Evolutionary conservation across 805 yeast genomes (phyloP).

Genomic region (Dipodascus albidus): DNA sequence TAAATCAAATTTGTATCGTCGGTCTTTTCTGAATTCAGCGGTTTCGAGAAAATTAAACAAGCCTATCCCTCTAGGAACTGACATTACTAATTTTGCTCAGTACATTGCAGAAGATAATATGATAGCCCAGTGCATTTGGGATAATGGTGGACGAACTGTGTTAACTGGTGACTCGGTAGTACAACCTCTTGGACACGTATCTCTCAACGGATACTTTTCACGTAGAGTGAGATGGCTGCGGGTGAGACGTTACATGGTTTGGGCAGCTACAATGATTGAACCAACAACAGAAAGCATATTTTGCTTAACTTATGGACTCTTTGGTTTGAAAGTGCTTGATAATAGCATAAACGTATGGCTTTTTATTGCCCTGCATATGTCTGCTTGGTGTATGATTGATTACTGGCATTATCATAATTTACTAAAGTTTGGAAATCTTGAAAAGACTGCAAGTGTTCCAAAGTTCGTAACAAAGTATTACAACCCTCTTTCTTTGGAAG

Average conservation of each 20-base stretch:
- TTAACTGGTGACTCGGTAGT: constrained; percentile 68
- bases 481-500: constrained; percentile 9
- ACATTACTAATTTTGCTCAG: constrained; percentile 59
- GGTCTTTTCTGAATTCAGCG: constrained; percentile 42
- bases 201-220: constrained; percentile 42
- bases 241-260: constrained; percentile 78
- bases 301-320: constrained; percentile 55
- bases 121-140: constrained; percentile 84
- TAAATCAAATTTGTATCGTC: constrained; percentile 67
- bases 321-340: constrained; percentile 40
- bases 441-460: constrained; percentile 17
- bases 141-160: constrained; percentile 52
- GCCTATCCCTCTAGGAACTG: constrained; percentile 21
- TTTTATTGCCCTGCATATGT: constrained; percentile 38
- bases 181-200: constrained; percentile 48
- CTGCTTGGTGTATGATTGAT: constrained; percentile 56
- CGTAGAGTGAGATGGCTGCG: constrained; percentile 79
- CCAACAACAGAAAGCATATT: constrained; percentile 75
- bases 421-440: constrained; percentile 20
- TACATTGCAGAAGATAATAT: constrained; percentile 89
- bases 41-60: constrained; percentile 6
- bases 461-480: constrained; percentile 19
- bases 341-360: constrained; percentile 3
- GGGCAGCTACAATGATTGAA: constrained; percentile 72
- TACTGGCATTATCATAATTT: constrained; percentile 43